These are phyloP conservation scores for Setaria viridis DNA, from an alignment of 202 grass and related monocot genomes.

Conservation along the genomic window DNA sequence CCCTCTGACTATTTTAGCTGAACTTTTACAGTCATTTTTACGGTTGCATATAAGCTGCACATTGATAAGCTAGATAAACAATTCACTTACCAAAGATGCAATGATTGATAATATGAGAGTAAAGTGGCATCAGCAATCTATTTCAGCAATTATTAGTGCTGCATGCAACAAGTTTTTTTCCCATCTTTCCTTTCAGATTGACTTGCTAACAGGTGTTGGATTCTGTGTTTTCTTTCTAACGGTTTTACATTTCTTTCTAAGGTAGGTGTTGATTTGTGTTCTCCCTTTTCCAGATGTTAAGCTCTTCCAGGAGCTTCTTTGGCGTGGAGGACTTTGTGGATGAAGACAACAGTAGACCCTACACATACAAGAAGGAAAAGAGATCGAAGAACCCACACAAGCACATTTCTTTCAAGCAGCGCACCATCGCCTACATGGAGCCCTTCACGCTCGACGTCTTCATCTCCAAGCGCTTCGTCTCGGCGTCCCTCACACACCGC, in stretches of 20 bases:
- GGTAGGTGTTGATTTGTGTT: neutral
- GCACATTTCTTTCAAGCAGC: conserved; percentile 96
- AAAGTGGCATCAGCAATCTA: neutral
- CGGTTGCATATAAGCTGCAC: neutral
- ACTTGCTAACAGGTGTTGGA: neutral
- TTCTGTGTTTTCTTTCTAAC: neutral
- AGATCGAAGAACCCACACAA: conserved; percentile 86
- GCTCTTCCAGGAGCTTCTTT: conserved; percentile 84
- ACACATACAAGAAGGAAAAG: conserved; percentile 97
- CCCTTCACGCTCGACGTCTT: conserved; percentile 90
- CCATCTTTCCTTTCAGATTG: neutral
- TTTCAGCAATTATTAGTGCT: neutral
- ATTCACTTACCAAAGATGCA: conserved; percentile 3
- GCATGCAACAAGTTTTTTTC: neutral
- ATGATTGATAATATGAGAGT: neutral
- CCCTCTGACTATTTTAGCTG: neutral
- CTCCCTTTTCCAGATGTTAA: conserved; percentile 52
- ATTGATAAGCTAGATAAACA: neutral
- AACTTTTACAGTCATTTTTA: neutral
- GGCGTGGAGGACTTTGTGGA: conserved; percentile 94
- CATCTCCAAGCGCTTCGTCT: conserved; percentile 91
- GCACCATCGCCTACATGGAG: conserved; percentile 86
- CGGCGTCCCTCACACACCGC: conserved; percentile 81
- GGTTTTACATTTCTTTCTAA: neutral
- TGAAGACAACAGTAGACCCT: conserved; percentile 87